Conservation (phyloP, 805 yeast genomes). For the Naumovozyma dairenensis region DNA sequence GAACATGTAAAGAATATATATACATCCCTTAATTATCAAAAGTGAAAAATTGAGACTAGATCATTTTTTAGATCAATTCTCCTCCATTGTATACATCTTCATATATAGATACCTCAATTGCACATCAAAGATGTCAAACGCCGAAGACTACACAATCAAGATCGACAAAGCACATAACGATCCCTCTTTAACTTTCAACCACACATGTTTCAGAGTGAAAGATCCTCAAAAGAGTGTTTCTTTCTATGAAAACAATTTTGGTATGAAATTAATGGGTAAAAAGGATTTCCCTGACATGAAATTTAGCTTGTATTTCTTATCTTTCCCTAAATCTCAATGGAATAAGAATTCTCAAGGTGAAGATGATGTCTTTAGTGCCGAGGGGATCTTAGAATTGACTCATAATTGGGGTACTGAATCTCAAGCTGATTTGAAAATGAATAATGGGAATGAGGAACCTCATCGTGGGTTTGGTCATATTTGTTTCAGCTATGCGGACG, state of each 20-base stretch:
- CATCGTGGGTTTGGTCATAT: slow-evolving; percentile 91
- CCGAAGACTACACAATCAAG: background rate
- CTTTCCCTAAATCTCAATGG: slow-evolving; percentile 27
- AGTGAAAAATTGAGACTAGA: too few species aligned
- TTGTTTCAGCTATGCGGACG: slow-evolving; percentile 77
- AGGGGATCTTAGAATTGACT: slow-evolving; percentile 75
- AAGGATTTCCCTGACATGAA: slow-evolving; percentile 44
- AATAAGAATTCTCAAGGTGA: slow-evolving; percentile 35
- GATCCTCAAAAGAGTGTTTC: slow-evolving; percentile 65
- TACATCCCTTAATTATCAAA: too few species aligned
- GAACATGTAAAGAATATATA: too few species aligned
- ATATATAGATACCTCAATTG: too few species aligned
- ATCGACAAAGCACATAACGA: slow-evolving; percentile 12
- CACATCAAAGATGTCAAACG: too few species aligned
- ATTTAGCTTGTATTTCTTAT: slow-evolving; percentile 62
- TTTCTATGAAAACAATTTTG: slow-evolving; percentile 68
- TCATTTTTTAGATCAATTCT: too few species aligned
- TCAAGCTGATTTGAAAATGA: slow-evolving; percentile 45
- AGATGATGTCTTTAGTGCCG: slow-evolving; percentile 18
- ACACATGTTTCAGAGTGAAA: slow-evolving; percentile 70
- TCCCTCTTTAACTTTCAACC: slow-evolving; percentile 38
- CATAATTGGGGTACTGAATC: slow-evolving; percentile 69
- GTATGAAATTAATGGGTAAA: slow-evolving; percentile 51
- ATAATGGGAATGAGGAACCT: slow-evolving; percentile 79
- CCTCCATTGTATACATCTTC: too few species aligned